Evolutionary conservation across 2,329 filamentous ascomycete species (phyloP), one percentile per base, ranked within the genome.

Genomic region (Cercospora sojina): DNA sequence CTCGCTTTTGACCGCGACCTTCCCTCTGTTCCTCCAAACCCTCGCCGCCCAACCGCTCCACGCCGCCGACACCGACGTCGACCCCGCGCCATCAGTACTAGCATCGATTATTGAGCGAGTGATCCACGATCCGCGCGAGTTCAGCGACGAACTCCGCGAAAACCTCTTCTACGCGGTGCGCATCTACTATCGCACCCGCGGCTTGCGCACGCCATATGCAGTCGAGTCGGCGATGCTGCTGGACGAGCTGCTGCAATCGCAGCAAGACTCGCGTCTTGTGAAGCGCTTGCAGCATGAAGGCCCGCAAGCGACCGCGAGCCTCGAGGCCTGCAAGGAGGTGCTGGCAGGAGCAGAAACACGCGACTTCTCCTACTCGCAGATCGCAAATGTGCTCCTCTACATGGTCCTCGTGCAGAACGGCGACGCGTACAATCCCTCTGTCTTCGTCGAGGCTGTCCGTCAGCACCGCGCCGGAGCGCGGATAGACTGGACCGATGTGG

Each of bases 91-190:
- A 31, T 81, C 86, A 49, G 92, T 95, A 76, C 85, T 97, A 67
- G 91, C 91, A 58, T 83, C 89, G 66, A 89, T 96, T 66, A 84
- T 97, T 78, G 92, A 97, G 78, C 91, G 92, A 72, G 91, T 96
- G 73, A 88, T 96, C 63, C 89, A 95, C 78, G 89, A 93, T 73
- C 92, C 93, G 31, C 91, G 91, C 27, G 92, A 90, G 77, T 96
- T 96, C 82, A 91, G 91, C 74, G 88, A 92, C 63, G 85, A 89
- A 62, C 89, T 87, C 65, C 88, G 91, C 75, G 84, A 89, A 69
- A 90, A 93, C 74, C 84, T 90, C 47, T 81, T 83, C 55, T 85
- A 87, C 75, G 90, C 88, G 70, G 84, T 89, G 65, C 85, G 85
- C 73, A 84, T 90, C 64, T 87, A 92, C 72, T 96, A 91, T 77